These are phyloP conservation scores for Lentinula raphanica DNA, from an alignment of 768 basidiomycete species.

Conservation along the genomic window DNA sequence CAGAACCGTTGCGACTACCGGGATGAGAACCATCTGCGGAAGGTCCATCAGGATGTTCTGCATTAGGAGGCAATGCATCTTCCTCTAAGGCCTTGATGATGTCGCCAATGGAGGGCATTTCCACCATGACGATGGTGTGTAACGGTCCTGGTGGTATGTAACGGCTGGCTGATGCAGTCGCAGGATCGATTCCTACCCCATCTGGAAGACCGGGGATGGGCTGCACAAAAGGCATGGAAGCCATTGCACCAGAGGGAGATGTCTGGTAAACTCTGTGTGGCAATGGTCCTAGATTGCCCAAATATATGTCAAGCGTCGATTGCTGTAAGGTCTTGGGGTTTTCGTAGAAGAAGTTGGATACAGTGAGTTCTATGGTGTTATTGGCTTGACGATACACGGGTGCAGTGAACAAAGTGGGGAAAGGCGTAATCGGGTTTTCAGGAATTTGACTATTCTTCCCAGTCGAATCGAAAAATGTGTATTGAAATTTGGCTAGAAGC, in stretches of 20 bases:
- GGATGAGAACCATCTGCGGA: conserved; percentile 12
- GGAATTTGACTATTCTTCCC: conserved; percentile 75
- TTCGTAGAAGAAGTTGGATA: conserved; percentile 85
- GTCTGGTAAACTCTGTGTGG: conserved; percentile 73
- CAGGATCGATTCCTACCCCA: conserved; percentile 22
- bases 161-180: conserved; percentile 33
- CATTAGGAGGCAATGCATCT: conserved; percentile 46
- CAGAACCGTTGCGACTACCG: conserved; percentile 11
- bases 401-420: conserved; percentile 79
- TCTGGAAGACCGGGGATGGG: conserved; percentile 36
- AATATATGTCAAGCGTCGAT: conserved; percentile 80
- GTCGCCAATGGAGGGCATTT: conserved; percentile 73
- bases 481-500: conserved; percentile 79
- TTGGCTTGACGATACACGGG: conserved; percentile 67
- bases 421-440: conserved; percentile 79
- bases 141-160: conserved; percentile 49
- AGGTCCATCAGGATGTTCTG: conserved; percentile 27
- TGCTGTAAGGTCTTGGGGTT: conserved; percentile 60
- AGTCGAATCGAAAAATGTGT: conserved; percentile 90
- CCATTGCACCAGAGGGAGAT: conserved; percentile 62
- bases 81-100: conserved; percentile 78
- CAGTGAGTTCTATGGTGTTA: conserved; percentile 77
- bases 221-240: conserved; percentile 49
- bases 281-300: conserved; percentile 86
- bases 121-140: conserved; percentile 81